A percentile compares a stretch with the other conserved stretches of the same genome.
These are phyloP conservation scores for Cercospora sp. DNA, from an alignment of 2,329 filamentous ascomycete genomes.

Conservation along the genomic window DNA sequence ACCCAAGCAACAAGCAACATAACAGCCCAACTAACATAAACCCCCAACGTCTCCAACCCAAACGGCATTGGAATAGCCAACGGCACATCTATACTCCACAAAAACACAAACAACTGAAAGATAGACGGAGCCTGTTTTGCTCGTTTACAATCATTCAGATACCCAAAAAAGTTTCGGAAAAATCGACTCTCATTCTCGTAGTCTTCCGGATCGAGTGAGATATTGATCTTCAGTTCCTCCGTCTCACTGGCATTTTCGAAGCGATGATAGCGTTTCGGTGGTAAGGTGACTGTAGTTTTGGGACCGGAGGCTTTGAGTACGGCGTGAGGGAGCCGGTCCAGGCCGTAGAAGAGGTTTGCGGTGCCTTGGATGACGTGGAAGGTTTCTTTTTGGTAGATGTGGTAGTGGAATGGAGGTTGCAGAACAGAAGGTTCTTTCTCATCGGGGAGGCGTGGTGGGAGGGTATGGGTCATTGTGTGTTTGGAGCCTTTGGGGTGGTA, in stretches of 20 bases:
- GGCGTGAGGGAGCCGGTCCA: slow-evolving; percentile 19
- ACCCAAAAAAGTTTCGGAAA: slow-evolving; percentile 30
- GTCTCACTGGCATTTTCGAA: slow-evolving; percentile 27
- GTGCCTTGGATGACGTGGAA: slow-evolving; percentile 25
- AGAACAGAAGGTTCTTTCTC: slow-evolving; percentile 26
- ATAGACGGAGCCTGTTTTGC: slow-evolving; percentile 20
- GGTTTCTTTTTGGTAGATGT: slow-evolving; percentile 30
- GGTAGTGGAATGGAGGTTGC: slow-evolving; percentile 29
- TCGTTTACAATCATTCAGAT: slow-evolving; percentile 27
- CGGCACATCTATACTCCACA: slow-evolving; percentile 27
- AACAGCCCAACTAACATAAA: slow-evolving; percentile 25
- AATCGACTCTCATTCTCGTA: slow-evolving; percentile 29
- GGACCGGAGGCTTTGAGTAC: slow-evolving; percentile 17
- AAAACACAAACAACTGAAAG: slow-evolving; percentile 29
- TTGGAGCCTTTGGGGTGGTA: slow-evolving; percentile 25
- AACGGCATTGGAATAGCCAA: slow-evolving; percentile 27
- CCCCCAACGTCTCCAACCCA: slow-evolving; percentile 20
- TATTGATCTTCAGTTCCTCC: slow-evolving; percentile 24
- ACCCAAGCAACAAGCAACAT: slow-evolving; percentile 25
- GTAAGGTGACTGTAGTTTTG: slow-evolving; percentile 18
- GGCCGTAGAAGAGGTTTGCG: slow-evolving; percentile 27
- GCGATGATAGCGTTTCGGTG: slow-evolving; percentile 26
- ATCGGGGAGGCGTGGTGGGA: slow-evolving; percentile 23
- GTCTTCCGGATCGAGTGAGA: slow-evolving; percentile 27
- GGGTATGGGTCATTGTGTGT: slow-evolving; percentile 30